phyloP scores from a whole-genome alignment of 306 rosid genomes.

The Pyrus betulifolia region DNA sequence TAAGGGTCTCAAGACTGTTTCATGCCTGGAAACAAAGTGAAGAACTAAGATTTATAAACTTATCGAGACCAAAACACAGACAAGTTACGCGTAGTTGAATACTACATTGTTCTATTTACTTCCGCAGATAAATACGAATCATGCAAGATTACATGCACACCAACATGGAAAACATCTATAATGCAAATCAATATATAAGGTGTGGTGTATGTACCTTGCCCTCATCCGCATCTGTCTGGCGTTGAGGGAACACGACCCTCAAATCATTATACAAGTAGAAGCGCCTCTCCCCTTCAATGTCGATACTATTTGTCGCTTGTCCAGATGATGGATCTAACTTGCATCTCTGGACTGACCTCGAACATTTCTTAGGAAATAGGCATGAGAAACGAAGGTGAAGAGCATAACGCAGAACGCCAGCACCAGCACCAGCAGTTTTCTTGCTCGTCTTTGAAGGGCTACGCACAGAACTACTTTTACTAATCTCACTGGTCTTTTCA shows the following conservation, averaged over 20 bases:
- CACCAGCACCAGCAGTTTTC: conserved; percentile 24
- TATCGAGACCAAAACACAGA: too few species aligned
- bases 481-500: conserved; percentile 15
- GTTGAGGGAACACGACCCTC: conserved; percentile 86
- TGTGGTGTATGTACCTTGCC: conserved; percentile 48
- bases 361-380: conserved; percentile 44
- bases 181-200: background rate
- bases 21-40: background rate
- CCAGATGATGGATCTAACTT: conserved; percentile 30
- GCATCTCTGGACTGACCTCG: conserved; percentile 48
- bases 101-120: background rate
- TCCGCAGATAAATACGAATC: background rate
- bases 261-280: conserved; percentile 76
- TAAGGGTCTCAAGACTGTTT: background rate
- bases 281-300: conserved; percentile 40
- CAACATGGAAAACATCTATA: background rate
- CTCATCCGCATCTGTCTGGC: conserved; percentile 81
- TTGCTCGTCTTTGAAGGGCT: conserved; percentile 28
- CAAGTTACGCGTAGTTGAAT: background rate
- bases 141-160: background rate
- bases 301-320: conserved; percentile 23
- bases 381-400: conserved; percentile 67
- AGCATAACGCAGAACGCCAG: conserved; percentile 53
- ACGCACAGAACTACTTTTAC: conserved; percentile 16
- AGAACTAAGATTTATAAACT: background rate